Evolutionary conservation across 257 asterid genomes (phyloP).

Genomic region (Lithospermum erythrorhizon): DNA sequence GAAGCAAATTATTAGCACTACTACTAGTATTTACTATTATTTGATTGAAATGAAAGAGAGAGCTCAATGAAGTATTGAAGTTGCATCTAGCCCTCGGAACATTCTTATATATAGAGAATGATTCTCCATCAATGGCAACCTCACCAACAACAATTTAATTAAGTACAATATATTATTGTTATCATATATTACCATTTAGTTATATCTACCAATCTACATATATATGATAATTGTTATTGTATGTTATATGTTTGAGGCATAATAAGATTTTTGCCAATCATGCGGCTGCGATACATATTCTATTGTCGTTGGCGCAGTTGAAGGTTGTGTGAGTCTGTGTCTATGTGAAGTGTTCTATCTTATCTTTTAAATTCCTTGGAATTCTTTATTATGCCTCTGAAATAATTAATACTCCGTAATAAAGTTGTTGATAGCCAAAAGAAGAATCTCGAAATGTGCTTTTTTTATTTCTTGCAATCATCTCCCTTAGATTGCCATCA

Average conservation of each 20-base stretch:
- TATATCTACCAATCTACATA: no score
- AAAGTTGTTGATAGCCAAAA: neutral
- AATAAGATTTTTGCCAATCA: slow-evolving; percentile 1
- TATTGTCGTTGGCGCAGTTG: neutral
- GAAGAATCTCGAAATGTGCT: neutral
- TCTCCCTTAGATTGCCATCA: neutral
- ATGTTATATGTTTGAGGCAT: neutral
- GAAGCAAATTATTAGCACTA: neutral
- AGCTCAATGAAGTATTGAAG: neutral
- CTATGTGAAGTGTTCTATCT: neutral
- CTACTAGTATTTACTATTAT: no score
- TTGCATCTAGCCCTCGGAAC: neutral
- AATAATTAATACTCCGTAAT: no score
- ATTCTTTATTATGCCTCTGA: neutral
- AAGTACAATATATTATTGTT: no score
- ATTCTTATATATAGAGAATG: no score
- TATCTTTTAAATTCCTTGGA: neutral
- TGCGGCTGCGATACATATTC: neutral
- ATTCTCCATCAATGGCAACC: no score
- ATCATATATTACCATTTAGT: no score
- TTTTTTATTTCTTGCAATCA: neutral
- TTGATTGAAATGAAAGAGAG: neutral
- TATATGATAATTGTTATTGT: no score
- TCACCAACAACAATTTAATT: no score
- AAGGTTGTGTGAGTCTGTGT: neutral